These are phyloP conservation scores for Jamesozyma jinghongensis DNA, from an alignment of 805 yeast genomes.

Conservation along the genomic window DNA sequence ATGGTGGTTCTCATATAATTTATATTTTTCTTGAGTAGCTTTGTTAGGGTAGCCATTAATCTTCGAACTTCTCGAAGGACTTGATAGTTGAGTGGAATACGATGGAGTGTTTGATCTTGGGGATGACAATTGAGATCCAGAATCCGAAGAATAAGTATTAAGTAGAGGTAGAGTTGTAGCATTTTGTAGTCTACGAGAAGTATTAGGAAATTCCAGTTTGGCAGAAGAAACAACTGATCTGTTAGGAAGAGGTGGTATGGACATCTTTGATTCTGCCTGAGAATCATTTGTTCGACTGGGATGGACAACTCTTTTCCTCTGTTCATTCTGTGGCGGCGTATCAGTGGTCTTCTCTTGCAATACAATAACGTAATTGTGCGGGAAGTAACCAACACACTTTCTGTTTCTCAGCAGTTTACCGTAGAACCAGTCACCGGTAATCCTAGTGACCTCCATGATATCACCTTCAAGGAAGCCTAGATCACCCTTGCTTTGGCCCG, in stretches of 20 bases:
- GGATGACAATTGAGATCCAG: neutral
- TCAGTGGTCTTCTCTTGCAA: conserved; percentile 16
- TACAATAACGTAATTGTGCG: conserved; percentile 71
- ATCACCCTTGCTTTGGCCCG: conserved; percentile 84
- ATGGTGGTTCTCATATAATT: conserved; percentile 1
- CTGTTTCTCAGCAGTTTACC: conserved; percentile 75
- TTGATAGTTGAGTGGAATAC: conserved; percentile 1
- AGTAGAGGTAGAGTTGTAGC: neutral
- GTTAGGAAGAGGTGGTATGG: conserved; percentile 2
- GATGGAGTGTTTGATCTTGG: conserved; percentile 1
- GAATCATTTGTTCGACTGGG: neutral
- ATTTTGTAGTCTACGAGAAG: neutral
- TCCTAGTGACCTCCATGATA: conserved; percentile 71
- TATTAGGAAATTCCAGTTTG: neutral
- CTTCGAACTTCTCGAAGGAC: neutral
- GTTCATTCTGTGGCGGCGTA: neutral
- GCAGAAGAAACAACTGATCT: neutral
- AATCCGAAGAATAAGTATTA: neutral
- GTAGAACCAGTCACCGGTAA: conserved; percentile 90
- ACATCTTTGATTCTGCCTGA: neutral
- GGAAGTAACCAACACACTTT: conserved; percentile 70
- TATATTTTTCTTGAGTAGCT: neutral
- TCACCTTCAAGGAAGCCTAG: conserved; percentile 93
- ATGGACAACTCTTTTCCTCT: too few species aligned
- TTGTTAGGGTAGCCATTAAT: neutral